Evolutionary conservation across 768 basidiomycete species (phyloP).

Genomic region (Vararia minispora): DNA sequence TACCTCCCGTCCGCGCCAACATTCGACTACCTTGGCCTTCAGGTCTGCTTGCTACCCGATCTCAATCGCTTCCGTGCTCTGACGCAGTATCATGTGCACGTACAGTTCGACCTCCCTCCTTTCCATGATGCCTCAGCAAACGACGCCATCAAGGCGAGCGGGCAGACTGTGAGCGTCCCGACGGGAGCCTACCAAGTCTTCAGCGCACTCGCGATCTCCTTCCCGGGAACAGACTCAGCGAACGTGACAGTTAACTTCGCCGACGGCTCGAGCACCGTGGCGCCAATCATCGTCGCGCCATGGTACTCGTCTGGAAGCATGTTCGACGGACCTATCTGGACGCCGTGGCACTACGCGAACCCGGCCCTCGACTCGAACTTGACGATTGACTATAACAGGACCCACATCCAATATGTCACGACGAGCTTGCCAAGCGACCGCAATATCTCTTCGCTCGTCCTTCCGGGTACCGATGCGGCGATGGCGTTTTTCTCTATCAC

Average conservation of each 20-base stretch:
- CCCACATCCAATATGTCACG: slow-evolving; percentile 34
- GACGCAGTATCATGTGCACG: not conserved
- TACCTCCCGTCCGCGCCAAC: slow-evolving; percentile 3
- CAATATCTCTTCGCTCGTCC: slow-evolving; percentile 29
- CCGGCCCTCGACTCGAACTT: slow-evolving; percentile 17
- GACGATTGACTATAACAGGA: slow-evolving; percentile 31
- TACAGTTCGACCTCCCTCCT: slow-evolving; percentile 4
- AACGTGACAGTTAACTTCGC: slow-evolving; percentile 8
- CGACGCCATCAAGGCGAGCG: slow-evolving; percentile 5
- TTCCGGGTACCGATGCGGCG: slow-evolving; percentile 23
- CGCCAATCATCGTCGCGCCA: slow-evolving; percentile 5
- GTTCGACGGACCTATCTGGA: slow-evolving; percentile 27
- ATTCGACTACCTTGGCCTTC: slow-evolving; percentile 4
- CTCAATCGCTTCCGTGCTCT: not conserved
- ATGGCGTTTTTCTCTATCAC: slow-evolving; percentile 33
- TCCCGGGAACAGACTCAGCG: not conserved
- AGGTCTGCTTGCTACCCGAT: not conserved
- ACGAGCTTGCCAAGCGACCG: slow-evolving; percentile 27
- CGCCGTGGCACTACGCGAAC: slow-evolving; percentile 30
- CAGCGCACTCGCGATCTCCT: slow-evolving; percentile 6
- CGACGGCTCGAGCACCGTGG: slow-evolving; percentile 1
- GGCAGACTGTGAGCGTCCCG: slow-evolving; percentile 4
- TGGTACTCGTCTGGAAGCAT: slow-evolving; percentile 7
- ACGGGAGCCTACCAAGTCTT: slow-evolving; percentile 4
- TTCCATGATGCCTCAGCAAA: slow-evolving; percentile 3